These are phyloP conservation scores for Boletus edulis DNA, from an alignment of 768 basidiomycete species.

Conservation along the genomic window DNA sequence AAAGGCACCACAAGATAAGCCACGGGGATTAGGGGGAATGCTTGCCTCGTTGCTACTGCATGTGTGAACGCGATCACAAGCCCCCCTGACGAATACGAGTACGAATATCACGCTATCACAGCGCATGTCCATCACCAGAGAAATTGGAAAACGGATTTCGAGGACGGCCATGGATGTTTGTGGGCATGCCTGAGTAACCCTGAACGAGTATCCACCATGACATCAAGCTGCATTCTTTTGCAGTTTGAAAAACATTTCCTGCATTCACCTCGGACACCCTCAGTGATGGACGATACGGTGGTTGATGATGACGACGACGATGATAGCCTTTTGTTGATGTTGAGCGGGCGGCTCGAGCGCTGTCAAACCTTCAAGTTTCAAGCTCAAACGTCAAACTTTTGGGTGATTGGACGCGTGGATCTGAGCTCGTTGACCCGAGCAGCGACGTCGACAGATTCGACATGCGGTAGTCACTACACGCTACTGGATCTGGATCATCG, in stretches of 20 bases:
- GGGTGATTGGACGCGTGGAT: not conserved
- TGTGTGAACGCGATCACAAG: not conserved
- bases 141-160: no score
- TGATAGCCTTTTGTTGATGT: not conserved
- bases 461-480: not conserved
- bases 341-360: not conserved
- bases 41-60: not conserved
- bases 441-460: not conserved
- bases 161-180: no score
- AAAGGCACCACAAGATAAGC: not conserved
- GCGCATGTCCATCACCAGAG: not conserved
- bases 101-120: not conserved
- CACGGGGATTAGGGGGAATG: not conserved
- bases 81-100: not conserved
- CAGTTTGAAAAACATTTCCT: not conserved
- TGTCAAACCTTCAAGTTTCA: not conserved
- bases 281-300: not conserved
- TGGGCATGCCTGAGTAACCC: no score
- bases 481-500: not conserved
- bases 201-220: not conserved
- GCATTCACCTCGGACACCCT: not conserved
- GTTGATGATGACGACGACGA: not conserved
- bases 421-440: not conserved
- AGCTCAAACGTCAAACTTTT: not conserved
- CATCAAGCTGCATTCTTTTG: not conserved